Evolutionary conservation across 495 filamentous ascomycete genomes (phyloP), one percentile per base, ranked within the genome.

Genomic region (Filosporella fistucella): DNA sequence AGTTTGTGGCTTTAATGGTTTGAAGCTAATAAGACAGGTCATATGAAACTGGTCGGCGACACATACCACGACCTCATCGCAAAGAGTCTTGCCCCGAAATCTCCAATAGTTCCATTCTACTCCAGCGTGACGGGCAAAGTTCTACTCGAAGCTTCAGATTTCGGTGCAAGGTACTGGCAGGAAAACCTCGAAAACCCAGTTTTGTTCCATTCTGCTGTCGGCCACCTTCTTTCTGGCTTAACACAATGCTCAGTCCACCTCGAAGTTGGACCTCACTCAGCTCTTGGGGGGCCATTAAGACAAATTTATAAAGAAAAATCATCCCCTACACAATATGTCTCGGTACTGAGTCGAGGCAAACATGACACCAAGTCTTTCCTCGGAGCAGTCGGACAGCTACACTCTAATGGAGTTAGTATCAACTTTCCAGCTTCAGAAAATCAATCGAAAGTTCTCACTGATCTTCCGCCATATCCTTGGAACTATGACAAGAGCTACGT

Each of bases 201-300:
- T 8, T 63, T 62, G 14, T 80, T 80, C 52, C n/a, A 25, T 13
- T 33, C 51, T 14, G 57, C 54, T 12, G 39, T 51, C 20, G 14
- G 16, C 14, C 41, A 23, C 18, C 35, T 51, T 2, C 7, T 32
- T 11, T 1, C 7, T 3, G 37, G 20, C 14, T 24, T 25, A 2
- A 22, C 4, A 2, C 5, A 32, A 2, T 3, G 39, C 10, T 28
- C 14, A 6, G 25, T 42, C 14, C 25, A 61, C 38, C 42, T 87
- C 14, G 83, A 87, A 51, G 64, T 86, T 18, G 84, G 85, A 0
- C 82, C 85, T 16, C 84, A 88, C 49, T 63, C 70, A 7, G 78
- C 82, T 0, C 65, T 89, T 0, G 68, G 77, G 39, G 77, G 76
- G 0, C 81, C 82, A 2, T 55, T 84, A 20, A 74, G 72, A 51